A percentile compares a stretch with the other conserved stretches of the same genome.
These are phyloP conservation scores for Aspergillus conjunctus DNA, from an alignment of 495 filamentous ascomycete species.

Conservation along the genomic window DNA sequence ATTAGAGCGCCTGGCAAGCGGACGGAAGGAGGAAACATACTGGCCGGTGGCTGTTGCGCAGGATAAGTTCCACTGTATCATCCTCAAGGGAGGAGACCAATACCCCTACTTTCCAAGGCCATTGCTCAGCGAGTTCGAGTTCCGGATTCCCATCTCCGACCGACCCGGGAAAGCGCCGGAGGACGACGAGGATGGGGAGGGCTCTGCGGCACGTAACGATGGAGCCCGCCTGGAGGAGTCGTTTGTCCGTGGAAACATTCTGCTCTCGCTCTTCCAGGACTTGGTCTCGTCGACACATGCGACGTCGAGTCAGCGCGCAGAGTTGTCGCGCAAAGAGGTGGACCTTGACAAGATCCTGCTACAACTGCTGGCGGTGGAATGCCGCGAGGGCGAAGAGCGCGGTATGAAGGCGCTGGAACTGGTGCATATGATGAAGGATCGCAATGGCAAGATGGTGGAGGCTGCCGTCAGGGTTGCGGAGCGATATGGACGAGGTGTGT, in stretches of 20 bases:
- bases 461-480: slow-evolving; percentile 81
- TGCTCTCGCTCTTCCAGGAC: slow-evolving; percentile 71
- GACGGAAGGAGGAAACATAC: slow-evolving; percentile 85
- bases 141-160: slow-evolving; percentile 76
- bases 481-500: slow-evolving; percentile 70
- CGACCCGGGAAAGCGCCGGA: slow-evolving; percentile 39
- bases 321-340: slow-evolving; percentile 68
- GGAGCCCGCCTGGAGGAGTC: slow-evolving; percentile 66
- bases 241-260: slow-evolving; percentile 73
- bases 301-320: slow-evolving; percentile 62
- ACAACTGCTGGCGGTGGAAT: slow-evolving; percentile 88
- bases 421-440: slow-evolving; percentile 75
- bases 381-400: slow-evolving; percentile 84
- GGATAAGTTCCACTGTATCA: slow-evolving; percentile 96
- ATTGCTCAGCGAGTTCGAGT: slow-evolving; percentile 89
- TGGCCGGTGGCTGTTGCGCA: slow-evolving; percentile 95
- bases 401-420: slow-evolving; percentile 94
- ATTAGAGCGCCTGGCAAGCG: slow-evolving; percentile 76
- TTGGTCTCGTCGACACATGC: slow-evolving; percentile 61
- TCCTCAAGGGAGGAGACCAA: slow-evolving; percentile 91
- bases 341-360: slow-evolving; percentile 86
- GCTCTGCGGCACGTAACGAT: slow-evolving; percentile 39
- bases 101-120: slow-evolving; percentile 95
- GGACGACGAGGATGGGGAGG: slow-evolving; percentile 42
- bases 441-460: slow-evolving; percentile 80